Evolutionary conservation across 2,329 filamentous ascomycete species (phyloP).

Genomic region (Aspergillus uvarum): DNA sequence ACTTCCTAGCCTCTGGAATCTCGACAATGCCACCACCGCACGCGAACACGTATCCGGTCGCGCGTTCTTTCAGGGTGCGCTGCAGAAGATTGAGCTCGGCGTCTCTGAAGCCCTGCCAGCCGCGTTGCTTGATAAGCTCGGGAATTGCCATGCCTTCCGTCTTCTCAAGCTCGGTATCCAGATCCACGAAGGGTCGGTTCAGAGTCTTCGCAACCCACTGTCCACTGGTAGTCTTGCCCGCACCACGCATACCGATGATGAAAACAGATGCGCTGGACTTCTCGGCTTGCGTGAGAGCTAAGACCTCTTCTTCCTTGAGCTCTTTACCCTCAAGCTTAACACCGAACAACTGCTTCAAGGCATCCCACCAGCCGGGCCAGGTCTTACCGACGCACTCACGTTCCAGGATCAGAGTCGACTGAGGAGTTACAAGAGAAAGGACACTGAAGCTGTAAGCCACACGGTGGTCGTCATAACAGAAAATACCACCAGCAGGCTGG

Average conservation of each 20-base stretch:
- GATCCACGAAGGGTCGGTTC: slow-evolving; percentile 75
- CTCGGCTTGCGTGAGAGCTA: slow-evolving; percentile 39
- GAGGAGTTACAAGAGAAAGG: slow-evolving; percentile 68
- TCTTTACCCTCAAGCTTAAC: slow-evolving; percentile 76
- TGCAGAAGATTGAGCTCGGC: slow-evolving; percentile 74
- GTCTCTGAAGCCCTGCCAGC: slow-evolving; percentile 86
- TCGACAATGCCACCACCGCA: slow-evolving; percentile 95
- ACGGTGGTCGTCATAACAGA: slow-evolving; percentile 96
- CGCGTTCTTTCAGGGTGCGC: slow-evolving; percentile 70
- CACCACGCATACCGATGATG: slow-evolving; percentile 95
- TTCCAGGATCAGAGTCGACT: slow-evolving; percentile 76
- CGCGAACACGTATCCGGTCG: slow-evolving; percentile 78
- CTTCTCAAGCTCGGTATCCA: slow-evolving; percentile 82
- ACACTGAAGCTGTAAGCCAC: slow-evolving; percentile 99
- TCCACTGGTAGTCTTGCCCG: slow-evolving; percentile 92
- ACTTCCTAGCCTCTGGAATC: slow-evolving; percentile 71
- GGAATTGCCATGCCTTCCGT: slow-evolving; percentile 75
- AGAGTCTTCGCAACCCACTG: slow-evolving; percentile 77
- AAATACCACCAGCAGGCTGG: slow-evolving; percentile 66
- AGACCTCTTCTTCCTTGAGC: slow-evolving; percentile 38
- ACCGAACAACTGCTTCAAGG: slow-evolving; percentile 73
- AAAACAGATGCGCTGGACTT: slow-evolving; percentile 69
- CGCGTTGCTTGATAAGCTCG: slow-evolving; percentile 72
- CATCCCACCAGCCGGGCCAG: slow-evolving; percentile 99
- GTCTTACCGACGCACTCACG: slow-evolving; percentile 95